phyloP scores from a whole-genome alignment of 2,329 filamentous ascomycete genomes.

The Pseudomassariella vexata region DNA sequence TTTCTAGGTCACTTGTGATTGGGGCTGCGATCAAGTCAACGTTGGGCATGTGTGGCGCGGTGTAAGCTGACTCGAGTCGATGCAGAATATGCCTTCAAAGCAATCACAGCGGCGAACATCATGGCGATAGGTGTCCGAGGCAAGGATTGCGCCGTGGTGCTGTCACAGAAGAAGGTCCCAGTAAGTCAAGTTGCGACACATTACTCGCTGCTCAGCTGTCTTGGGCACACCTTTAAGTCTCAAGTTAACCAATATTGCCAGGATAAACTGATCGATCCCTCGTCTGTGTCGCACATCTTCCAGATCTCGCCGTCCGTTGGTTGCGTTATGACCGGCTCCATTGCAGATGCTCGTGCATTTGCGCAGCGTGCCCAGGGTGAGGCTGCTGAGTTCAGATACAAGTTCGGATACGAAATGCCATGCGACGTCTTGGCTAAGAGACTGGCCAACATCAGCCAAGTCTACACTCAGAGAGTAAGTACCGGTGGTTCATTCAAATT shows the following conservation, averaged over 20 bases:
- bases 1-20: too few relatives aligned
- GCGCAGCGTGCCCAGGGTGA: constrained; percentile 90
- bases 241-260: constrained; percentile 36
- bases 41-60: neutral
- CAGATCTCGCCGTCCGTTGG: constrained; percentile 92
- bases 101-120: constrained; percentile 98
- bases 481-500: constrained; percentile 4
- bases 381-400: constrained; percentile 97
- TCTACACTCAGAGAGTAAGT: constrained; percentile 90
- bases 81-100: constrained; percentile 99
- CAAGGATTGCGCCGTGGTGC: constrained; percentile 93
- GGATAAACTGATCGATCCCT: constrained; percentile 98
- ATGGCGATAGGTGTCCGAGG: constrained; percentile 94
- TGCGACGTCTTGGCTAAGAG: constrained; percentile 95
- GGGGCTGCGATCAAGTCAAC: neutral
- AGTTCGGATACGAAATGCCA: constrained; percentile 99
- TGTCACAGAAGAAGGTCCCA: constrained; percentile 99
- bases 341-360: constrained; percentile 91
- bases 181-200: constrained; percentile 50
- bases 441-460: constrained; percentile 97
- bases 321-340: constrained; percentile 97
- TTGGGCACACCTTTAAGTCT: constrained; percentile 10
- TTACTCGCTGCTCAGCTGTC: constrained; percentile 13
- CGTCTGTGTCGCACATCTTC: constrained; percentile 97
- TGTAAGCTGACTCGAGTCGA: constrained; percentile 7